Percentiles rank a stretch among this genome's conserved stretches.
These are phyloP conservation scores for Lentinus tigrinus DNA, from an alignment of 768 basidiomycete genomes.

Conservation along the genomic window DNA sequence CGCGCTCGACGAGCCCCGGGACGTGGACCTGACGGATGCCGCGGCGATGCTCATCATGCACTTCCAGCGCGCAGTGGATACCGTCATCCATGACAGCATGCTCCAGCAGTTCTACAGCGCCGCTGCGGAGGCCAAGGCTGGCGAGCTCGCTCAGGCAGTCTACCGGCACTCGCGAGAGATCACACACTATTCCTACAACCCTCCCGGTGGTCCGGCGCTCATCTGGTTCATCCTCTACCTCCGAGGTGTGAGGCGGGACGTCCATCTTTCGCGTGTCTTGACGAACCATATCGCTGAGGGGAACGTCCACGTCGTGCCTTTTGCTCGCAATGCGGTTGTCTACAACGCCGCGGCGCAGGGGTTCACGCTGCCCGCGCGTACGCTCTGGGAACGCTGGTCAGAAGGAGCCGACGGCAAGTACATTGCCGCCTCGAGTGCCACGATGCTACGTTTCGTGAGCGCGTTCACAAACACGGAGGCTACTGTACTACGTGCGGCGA, in stretches of 20 bases:
- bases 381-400: constrained; percentile 58
- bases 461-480: constrained; percentile 33
- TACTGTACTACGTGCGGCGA: constrained; percentile 8
- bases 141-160: constrained; percentile 40
- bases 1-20: neutral
- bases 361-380: constrained; percentile 46
- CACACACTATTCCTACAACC: constrained; percentile 30
- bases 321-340: constrained; percentile 52
- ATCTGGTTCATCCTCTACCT: constrained; percentile 56
- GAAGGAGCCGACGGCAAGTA: constrained; percentile 36
- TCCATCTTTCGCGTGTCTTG: constrained; percentile 48
- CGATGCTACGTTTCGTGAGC: constrained; percentile 52
- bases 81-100: constrained; percentile 38
- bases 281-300: constrained; percentile 47
- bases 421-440: constrained; percentile 44
- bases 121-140: constrained; percentile 15
- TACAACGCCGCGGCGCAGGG: constrained; percentile 44
- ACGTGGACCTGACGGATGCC: neutral
- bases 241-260: constrained; percentile 34
- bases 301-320: constrained; percentile 40
- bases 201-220: constrained; percentile 46
- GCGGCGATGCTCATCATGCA: neutral
- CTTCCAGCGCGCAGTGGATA: constrained; percentile 24
- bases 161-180: constrained; percentile 45
- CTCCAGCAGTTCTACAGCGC: constrained; percentile 34